Evolutionary conservation across 805 yeast species (phyloP).

Genomic region (Metschnikowia noctiluminum): DNA sequence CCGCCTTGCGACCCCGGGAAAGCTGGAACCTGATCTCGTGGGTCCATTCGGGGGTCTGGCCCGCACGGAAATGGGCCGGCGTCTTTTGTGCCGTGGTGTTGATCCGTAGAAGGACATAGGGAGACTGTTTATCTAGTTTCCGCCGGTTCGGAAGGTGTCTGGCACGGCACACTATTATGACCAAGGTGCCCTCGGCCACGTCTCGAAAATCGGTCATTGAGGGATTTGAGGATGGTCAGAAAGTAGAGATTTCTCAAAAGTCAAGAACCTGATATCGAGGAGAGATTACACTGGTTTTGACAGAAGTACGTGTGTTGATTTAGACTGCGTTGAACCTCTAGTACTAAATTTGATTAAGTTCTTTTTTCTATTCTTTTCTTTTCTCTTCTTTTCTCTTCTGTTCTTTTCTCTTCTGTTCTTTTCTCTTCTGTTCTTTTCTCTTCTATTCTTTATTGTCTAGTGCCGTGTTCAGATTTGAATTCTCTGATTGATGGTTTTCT

Average conservation of each 20-base stretch:
- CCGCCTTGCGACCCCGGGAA: slow-evolving; percentile 59
- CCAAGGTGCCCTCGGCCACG: slow-evolving; percentile 53
- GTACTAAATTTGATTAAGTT: too few species aligned
- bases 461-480: too few species aligned
- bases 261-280: neutral
- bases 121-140: slow-evolving; percentile 89
- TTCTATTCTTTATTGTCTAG: too few species aligned
- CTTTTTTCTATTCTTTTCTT: too few species aligned
- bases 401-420: too few species aligned
- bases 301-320: too few species aligned
- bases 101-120: slow-evolving; percentile 78
- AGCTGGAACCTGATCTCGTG: slow-evolving; percentile 68
- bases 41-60: slow-evolving; percentile 91
- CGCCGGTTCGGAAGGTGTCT: slow-evolving; percentile 83
- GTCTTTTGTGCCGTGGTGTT: slow-evolving; percentile 82
- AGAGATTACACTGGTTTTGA: too few species aligned
- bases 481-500: too few species aligned
- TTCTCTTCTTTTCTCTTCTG: too few species aligned
- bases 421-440: too few species aligned
- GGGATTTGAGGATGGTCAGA: neutral
- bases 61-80: slow-evolving; percentile 76
- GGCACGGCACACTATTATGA: slow-evolving; percentile 75
- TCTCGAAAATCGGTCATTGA: slow-evolving; percentile 19
- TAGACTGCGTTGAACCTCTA: too few species aligned
- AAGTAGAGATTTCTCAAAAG: neutral